phyloP scores from a whole-genome alignment of 257 asterid species.

The Coffea eugenioides region DNA sequence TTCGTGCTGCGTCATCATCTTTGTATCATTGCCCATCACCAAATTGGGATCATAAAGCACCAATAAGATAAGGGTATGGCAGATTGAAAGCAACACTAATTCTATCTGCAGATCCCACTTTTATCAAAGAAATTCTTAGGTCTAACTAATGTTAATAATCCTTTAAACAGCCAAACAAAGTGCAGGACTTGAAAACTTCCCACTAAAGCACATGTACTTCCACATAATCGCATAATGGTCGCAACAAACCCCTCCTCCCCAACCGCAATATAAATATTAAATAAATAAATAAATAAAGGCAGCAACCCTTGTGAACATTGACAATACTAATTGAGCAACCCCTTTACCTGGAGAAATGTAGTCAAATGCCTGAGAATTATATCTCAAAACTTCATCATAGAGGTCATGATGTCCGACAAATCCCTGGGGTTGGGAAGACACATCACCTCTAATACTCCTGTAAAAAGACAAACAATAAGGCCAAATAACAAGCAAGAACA shows the following conservation, averaged over 20 bases:
- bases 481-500: slow-evolving; percentile 12
- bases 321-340: slow-evolving; percentile 9
- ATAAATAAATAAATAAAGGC: too few species aligned
- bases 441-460: slow-evolving; percentile 86
- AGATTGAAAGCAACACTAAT: background rate
- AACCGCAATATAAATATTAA: too few species aligned
- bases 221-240: background rate
- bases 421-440: slow-evolving; percentile 36
- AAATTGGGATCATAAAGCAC: background rate
- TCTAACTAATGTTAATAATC: background rate
- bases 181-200: background rate
- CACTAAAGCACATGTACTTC: background rate
- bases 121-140: background rate
- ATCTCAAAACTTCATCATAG: slow-evolving; percentile 65
- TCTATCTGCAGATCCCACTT: background rate
- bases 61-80: background rate
- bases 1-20: background rate
- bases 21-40: background rate
- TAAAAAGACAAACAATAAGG: slow-evolving; percentile 19
- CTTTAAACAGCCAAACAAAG: background rate
- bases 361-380: slow-evolving; percentile 64
- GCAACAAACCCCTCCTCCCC: background rate
- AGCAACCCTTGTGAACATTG: background rate
- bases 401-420: slow-evolving; percentile 52
- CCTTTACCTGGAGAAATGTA: slow-evolving; percentile 63